Evolutionary conservation across 805 yeast species (phyloP).

Genomic region (Candida quercuum): DNA sequence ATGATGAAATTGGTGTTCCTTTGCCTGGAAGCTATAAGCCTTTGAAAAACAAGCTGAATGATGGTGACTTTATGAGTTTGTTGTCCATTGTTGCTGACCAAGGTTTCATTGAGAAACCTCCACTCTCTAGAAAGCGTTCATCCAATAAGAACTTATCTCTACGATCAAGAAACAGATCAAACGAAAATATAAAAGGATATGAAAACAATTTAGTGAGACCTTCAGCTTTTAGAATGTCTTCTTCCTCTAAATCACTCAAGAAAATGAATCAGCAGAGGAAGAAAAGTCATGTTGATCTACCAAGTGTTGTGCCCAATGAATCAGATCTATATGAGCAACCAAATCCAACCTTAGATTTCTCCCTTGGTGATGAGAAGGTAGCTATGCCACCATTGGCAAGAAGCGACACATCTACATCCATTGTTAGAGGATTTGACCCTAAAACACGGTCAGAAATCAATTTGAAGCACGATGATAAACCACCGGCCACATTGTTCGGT

Average conservation of each 20-base stretch:
- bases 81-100: conserved; percentile 24
- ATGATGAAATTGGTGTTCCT: conserved; percentile 4
- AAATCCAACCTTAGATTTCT: conserved; percentile 24
- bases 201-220: conserved; percentile 9
- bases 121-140: conserved; percentile 16
- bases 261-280: conserved; percentile 14
- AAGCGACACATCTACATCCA: conserved; percentile 23
- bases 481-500: background rate
- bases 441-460: conserved; percentile 4
- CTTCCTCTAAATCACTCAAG: conserved; percentile 22
- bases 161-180: conserved; percentile 7
- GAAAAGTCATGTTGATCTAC: conserved; percentile 11
- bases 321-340: conserved; percentile 25
- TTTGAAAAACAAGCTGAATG: conserved; percentile 18
- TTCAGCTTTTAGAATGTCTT: conserved; percentile 17
- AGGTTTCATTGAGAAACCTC: conserved; percentile 15
- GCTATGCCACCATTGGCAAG: conserved; percentile 14
- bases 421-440: conserved; percentile 25
- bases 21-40: conserved; percentile 7
- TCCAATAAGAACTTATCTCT: conserved; percentile 12
- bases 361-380: conserved; percentile 18
- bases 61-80: conserved; percentile 22
- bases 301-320: conserved; percentile 9
- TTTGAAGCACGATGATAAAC: background rate
- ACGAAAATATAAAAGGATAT: conserved; percentile 5